These are phyloP conservation scores for Laetiporus sulphureus DNA, from an alignment of 1,284 basidiomycete species.

Conservation along the genomic window DNA sequence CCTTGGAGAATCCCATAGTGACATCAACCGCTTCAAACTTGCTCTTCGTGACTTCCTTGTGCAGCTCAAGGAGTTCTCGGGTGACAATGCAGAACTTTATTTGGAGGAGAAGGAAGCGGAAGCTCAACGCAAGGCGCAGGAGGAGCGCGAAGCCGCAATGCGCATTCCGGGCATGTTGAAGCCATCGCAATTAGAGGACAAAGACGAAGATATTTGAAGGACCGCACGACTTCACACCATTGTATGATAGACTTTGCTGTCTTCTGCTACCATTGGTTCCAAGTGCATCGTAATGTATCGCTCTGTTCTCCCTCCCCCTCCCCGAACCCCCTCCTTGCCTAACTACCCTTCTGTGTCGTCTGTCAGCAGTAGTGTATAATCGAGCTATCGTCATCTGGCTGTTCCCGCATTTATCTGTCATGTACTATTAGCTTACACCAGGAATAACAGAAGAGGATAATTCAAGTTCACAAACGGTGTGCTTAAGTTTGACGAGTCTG, in stretches of 20 bases:
- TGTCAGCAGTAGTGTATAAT: slow-evolving; percentile 18
- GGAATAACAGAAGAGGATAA: slow-evolving; percentile 21
- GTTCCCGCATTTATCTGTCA: slow-evolving; percentile 26
- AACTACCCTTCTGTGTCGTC: slow-evolving; percentile 8
- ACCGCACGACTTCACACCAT: slow-evolving; percentile 17
- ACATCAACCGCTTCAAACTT: slow-evolving; percentile 91
- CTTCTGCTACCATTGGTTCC: slow-evolving; percentile 5
- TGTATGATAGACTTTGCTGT: slow-evolving; percentile 18
- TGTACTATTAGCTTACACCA: slow-evolving; percentile 29
- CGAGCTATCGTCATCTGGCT: slow-evolving; percentile 28
- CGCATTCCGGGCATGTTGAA: slow-evolving; percentile 99
- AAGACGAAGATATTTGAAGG: slow-evolving; percentile 74
- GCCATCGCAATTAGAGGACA: slow-evolving; percentile 89
- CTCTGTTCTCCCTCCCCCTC: slow-evolving; percentile 6
- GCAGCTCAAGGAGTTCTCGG: slow-evolving; percentile 90
- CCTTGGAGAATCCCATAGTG: slow-evolving; percentile 82
- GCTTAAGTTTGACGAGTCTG: too few relatives aligned
- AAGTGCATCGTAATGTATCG: slow-evolving; percentile 4
- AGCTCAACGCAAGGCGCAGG: slow-evolving; percentile 57
- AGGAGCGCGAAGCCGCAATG: slow-evolving; percentile 85
- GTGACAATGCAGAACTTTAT: slow-evolving; percentile 82
- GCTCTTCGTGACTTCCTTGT: slow-evolving; percentile 91
- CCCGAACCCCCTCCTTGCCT: slow-evolving; percentile 8
- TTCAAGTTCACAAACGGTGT: slow-evolving; percentile 4
- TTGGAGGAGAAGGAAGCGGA: slow-evolving; percentile 95